Evolutionary conservation across 2,329 filamentous ascomycete species (phyloP), one percentile per base, ranked within the genome.

Genomic region (Ceratocystis huliohia): DNA sequence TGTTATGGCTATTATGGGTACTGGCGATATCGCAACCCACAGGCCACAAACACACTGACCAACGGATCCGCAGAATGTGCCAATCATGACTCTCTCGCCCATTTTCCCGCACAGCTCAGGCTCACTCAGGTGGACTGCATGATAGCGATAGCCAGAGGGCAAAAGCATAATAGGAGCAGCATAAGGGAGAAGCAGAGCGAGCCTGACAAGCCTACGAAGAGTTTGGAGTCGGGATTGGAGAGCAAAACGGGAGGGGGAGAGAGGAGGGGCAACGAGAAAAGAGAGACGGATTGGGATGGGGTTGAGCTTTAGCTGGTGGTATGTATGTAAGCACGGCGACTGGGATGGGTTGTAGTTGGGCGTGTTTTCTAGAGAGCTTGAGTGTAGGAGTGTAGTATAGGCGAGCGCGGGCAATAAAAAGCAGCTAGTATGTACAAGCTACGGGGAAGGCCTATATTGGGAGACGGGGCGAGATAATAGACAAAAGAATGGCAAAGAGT

Each of bases 1-100:
- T 53, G 48, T 3, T 53, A 53, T 28, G 8, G 37, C 37, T 41
- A 41, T 53, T 20, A 53, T 53, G 8, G 20, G 48, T 53, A 53
- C 25, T 28, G 48, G 48, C 20, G 48, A 53, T 53, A 53, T 33
- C 56, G 28, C 56, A 59, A 3, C 25, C 28, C 56, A 57, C 53
- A 57, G 28, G 22, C 22, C 53, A 13, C 13, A 59, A 59, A 33
- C 56, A 59, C 56, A 59, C n/a, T 17, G 56, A 25, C 56, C 56
- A 59, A 30, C 28, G 33, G 56, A 30, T 59, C 56, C 56, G 56
- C 28, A 59, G 28, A 59, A 59, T 59, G 56, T 59, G 56, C 56
- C 56, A 59, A 53, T 53, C 48, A 28, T 53, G 48, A 28, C 48
- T 53, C 48, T 53, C 20, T n/a, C 20, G 15, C 48, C 48, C 20